A percentile compares a stretch with the other conserved stretches of the same genome.
phyloP scores from a whole-genome alignment of 768 basidiomycete species.

The Arthromyces matolae region DNA sequence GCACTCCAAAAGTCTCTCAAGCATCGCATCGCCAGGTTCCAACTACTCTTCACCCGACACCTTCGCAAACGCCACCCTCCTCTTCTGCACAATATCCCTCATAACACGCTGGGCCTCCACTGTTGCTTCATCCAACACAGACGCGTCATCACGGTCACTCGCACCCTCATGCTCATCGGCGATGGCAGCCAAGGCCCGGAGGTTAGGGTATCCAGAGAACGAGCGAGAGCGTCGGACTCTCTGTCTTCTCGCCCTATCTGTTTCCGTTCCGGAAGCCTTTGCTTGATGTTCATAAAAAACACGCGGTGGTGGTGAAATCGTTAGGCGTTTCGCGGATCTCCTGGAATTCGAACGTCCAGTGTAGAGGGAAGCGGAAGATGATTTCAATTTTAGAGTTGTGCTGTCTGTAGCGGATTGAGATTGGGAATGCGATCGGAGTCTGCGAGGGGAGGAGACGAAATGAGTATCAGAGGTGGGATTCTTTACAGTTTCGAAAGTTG shows the following conservation, averaged over 20 bases:
- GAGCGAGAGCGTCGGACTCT: conserved; percentile 15
- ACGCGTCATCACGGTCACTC: conserved; percentile 12
- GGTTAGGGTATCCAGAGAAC: conserved; percentile 15
- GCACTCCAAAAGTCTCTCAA: conserved; percentile 11
- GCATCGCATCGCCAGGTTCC: background rate
- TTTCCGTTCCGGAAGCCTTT: too few relatives aligned
- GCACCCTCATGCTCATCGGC: background rate
- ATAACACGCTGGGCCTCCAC: conserved; percentile 14
- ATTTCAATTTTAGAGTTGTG: background rate
- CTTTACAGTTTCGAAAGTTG: too few relatives aligned
- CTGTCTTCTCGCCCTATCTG: background rate
- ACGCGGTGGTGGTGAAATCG: conserved; percentile 4
- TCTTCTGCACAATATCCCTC: conserved; percentile 6
- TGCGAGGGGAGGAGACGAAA: background rate
- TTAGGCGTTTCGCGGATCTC: conserved; percentile 3
- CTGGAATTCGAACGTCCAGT: background rate
- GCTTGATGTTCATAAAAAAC: background rate
- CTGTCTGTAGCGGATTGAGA: background rate
- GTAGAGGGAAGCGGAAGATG: conserved; percentile 14
- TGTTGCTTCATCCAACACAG: conserved; percentile 14
- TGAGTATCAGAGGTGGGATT: background rate
- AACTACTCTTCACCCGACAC: background rate
- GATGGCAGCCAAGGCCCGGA: conserved; percentile 9
- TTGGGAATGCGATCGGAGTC: background rate
- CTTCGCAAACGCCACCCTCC: conserved; percentile 11